Evolutionary conservation across 768 basidiomycete genomes (phyloP).

Genomic region (Mycena galericulata): DNA sequence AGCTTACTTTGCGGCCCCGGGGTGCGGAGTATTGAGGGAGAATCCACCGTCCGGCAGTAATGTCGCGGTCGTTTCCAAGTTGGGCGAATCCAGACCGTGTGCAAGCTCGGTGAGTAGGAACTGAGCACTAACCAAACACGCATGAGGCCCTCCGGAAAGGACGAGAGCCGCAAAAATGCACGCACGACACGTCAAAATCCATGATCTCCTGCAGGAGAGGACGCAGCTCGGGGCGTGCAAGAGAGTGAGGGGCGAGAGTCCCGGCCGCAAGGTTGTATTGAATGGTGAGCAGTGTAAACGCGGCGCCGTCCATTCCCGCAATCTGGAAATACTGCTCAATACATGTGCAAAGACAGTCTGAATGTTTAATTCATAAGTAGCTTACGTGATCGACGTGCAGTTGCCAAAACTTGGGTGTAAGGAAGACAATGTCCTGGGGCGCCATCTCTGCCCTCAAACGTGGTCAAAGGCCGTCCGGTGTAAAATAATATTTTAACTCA

Average conservation of each 20-base stretch:
- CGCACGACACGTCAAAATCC: slow-evolving; percentile 9
- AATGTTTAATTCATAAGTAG: too few species aligned
- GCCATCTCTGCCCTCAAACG: too few species aligned
- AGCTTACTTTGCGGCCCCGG: slow-evolving; percentile 69
- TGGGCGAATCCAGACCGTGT: slow-evolving; percentile 71
- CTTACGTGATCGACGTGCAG: too few species aligned
- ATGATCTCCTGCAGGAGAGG: background rate
- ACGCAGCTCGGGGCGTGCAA: background rate
- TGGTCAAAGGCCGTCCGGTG: too few species aligned
- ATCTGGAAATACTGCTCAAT: too few species aligned
- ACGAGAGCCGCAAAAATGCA: background rate
- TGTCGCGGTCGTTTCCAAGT: slow-evolving; percentile 72
- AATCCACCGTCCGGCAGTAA: slow-evolving; percentile 58
- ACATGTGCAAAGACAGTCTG: too few species aligned
- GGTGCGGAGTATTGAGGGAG: slow-evolving; percentile 65
- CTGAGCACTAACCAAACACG: background rate
- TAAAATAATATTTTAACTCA: too few species aligned
- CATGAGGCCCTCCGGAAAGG: background rate
- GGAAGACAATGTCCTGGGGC: too few species aligned
- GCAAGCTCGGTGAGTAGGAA: slow-evolving; percentile 43
- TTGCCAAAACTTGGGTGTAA: too few species aligned
- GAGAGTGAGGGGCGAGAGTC: slow-evolving; percentile 2
- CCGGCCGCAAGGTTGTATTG: slow-evolving; percentile 20
- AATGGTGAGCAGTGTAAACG: slow-evolving; percentile 10
- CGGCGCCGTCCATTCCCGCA: slow-evolving; percentile 6